Percentiles rank a stretch among this genome's conserved stretches.
These are phyloP conservation scores for Glebionis coronaria DNA, from an alignment of 129 eudicot species.

Conservation along the genomic window DNA sequence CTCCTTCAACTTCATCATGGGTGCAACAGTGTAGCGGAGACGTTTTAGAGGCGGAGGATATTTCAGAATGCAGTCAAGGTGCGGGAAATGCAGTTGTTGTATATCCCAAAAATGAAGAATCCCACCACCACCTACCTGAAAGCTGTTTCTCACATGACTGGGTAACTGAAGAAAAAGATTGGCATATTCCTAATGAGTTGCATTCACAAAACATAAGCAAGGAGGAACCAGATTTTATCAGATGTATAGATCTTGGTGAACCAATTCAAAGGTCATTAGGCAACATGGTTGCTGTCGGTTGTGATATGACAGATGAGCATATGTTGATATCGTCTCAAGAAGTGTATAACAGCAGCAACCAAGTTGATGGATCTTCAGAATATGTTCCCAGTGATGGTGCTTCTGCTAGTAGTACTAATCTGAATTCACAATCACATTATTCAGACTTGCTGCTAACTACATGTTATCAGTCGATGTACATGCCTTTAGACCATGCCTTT, in stretches of 20 bases:
- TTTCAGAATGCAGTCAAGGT: conserved; percentile 83
- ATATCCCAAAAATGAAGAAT: conserved; percentile 33
- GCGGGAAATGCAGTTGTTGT: conserved; percentile 32
- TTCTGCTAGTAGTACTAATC: conserved; percentile 2
- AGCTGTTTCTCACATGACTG: conserved; percentile 47
- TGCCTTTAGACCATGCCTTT: conserved; percentile 36
- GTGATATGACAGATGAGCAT: conserved; percentile 27
- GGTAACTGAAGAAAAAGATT: conserved; percentile 37
- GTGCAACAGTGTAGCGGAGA: conserved; percentile 62
- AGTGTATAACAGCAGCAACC: conserved; percentile 24
- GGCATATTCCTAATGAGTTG: conserved; percentile 47
- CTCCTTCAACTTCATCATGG: conserved; percentile 41
- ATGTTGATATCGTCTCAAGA: conserved; percentile 35
- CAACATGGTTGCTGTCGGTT: conserved; percentile 27
- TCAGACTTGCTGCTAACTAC: conserved; percentile 45
- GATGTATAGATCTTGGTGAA: conserved; percentile 36
- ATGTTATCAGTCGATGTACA: conserved; percentile 34
- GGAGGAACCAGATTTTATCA: conserved; percentile 43
- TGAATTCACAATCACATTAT: conserved; percentile 44
- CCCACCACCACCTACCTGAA: conserved; percentile 32
- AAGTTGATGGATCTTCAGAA: conserved; percentile 37
- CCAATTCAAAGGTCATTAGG: conserved; percentile 26
- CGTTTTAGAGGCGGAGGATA: conserved; percentile 60
- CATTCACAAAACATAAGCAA: conserved; percentile 51
- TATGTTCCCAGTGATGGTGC: conserved; percentile 32